phyloP scores from a whole-genome alignment of 306 rosid species.

The Trifolium pratense region DNA sequence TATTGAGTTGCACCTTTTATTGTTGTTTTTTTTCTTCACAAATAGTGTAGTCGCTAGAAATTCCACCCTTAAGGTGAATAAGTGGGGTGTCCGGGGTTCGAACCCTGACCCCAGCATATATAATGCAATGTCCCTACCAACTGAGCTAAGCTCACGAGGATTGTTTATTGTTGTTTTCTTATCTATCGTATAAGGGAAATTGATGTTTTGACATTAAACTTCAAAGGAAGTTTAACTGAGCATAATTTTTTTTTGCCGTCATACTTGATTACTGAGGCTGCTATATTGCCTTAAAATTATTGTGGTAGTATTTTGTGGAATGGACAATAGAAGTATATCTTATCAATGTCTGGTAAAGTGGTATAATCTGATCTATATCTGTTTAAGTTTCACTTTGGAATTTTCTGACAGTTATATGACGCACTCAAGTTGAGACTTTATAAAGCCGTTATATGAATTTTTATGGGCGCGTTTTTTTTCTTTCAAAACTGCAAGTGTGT shows the following conservation, averaged over 20 bases:
- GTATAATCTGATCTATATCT: slow-evolving; percentile 12
- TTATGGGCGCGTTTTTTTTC: slow-evolving; percentile 15
- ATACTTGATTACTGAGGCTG: slow-evolving; percentile 1
- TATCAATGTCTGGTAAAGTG: slow-evolving; percentile 21
- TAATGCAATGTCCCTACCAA: no score
- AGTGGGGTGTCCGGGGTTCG: no score
- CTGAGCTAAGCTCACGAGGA: no score
- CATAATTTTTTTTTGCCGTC: not conserved
- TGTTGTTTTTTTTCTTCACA: no score
- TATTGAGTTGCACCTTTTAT: slow-evolving; percentile 23
- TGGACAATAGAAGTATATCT: not conserved
- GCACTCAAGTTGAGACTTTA: slow-evolving; percentile 23
- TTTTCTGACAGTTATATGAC: slow-evolving; percentile 5
- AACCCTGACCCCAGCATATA: no score
- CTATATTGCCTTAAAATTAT: not conserved
- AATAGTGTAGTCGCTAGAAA: no score
- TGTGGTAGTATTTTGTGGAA: not conserved
- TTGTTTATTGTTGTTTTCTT: slow-evolving; percentile 34
- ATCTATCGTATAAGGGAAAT: not conserved
- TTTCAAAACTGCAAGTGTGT: slow-evolving; percentile 7
- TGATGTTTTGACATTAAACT: not conserved
- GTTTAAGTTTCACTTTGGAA: slow-evolving; percentile 10
- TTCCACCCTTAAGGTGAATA: no score
- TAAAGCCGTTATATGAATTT: not conserved
- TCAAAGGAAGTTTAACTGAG: slow-evolving; percentile 17